phyloP scores from a whole-genome alignment of 192 early-diverging fungal genomes.

The Gamsiella multidivaricata region DNA sequence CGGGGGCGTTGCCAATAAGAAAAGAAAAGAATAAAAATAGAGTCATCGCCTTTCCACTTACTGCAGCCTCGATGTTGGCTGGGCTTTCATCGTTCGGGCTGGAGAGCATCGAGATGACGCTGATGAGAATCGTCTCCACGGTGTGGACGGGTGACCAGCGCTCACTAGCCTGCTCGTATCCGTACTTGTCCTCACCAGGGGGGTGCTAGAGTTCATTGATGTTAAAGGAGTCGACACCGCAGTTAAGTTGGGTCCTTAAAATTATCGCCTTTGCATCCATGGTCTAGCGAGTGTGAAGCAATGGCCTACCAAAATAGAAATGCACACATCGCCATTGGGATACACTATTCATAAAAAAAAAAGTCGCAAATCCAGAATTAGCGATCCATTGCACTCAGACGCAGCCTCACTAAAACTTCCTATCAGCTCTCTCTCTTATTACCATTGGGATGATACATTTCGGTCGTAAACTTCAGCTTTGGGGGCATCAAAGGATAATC shows the following conservation, averaged over 20 bases:
- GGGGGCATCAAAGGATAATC: conserved; percentile 92
- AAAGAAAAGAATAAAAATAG: background rate
- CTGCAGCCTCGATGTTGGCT: conserved; percentile 94
- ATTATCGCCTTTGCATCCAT: too few species aligned
- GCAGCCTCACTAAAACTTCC: too few species aligned
- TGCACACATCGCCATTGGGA: conserved; percentile 91
- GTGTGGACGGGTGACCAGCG: conserved; percentile 96
- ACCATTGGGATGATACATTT: conserved; percentile 96
- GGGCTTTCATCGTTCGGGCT: conserved; percentile 96
- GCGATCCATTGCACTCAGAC: too few species aligned
- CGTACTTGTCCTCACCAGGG: conserved; percentile 87
- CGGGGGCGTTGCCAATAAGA: background rate
- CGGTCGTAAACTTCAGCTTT: conserved; percentile 80
- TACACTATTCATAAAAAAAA: conserved; percentile 67
- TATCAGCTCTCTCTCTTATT: conserved; percentile 21
- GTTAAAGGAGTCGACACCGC: too few species aligned
- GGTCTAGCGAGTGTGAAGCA: too few species aligned
- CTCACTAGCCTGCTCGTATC: conserved; percentile 91
- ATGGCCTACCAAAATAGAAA: conserved; percentile 86
- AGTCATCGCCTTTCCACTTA: conserved; percentile 53
- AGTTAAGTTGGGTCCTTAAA: too few species aligned
- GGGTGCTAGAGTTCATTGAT: conserved; percentile 64
- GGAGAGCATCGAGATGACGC: conserved; percentile 92
- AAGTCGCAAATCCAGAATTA: background rate
- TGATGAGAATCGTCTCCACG: conserved; percentile 91